Base-by-base conservation (phyloP, 208 protist species). In the Trypanosomatidae sp. region DNA sequence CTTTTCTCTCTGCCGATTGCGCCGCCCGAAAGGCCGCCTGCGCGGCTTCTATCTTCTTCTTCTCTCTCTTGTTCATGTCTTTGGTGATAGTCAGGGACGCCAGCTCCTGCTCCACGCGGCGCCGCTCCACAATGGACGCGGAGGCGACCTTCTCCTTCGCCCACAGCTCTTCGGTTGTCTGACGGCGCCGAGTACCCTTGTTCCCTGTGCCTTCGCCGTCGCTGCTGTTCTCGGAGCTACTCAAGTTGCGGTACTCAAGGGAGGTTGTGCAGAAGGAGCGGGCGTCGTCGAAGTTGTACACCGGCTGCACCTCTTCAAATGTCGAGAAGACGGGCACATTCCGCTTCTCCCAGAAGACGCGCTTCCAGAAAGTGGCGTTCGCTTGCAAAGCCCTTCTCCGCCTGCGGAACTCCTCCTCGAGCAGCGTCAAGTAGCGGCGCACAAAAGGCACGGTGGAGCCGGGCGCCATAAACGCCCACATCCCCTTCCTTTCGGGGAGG, bases 341-440 rank as follows among this genome's bases (percentile, higher is more conserved):
- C 28, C 62, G 66, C 41, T 43, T 52, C 39, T 58, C 73, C 17
- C 62, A 66, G 39, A 49, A 43, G 22, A 49, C 1, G 19, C 36
- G 62, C 39, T 22, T 15, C 64, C 64, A 68, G 64, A 68, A 68
- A 13, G 30, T 25, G 25, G 30, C 41, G 64, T 68, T 46, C 12
- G 19, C 15, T 6, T 30, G 46, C 46, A 53, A 39, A 33, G 73
- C 33, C 39, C 47, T 36, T 25, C 36, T 12, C 9, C 74, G 56
- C 39, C 50, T 43, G n/a, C 17, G 1, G 25, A 36, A 60, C 52
- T 78, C 74, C 4, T 55, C 36, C 67, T 78, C 65, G 50, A 78
- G 59, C n/a, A 78, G 67, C 39, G 64, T 72, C 12, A 78, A 67
- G 67, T 73, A 78, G 13, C 74, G 74, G 39, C 55, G 62, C 60